These are phyloP conservation scores for Botrytis cinerea DNA, from an alignment of 2,329 filamentous ascomycete genomes.

Conservation along the genomic window DNA sequence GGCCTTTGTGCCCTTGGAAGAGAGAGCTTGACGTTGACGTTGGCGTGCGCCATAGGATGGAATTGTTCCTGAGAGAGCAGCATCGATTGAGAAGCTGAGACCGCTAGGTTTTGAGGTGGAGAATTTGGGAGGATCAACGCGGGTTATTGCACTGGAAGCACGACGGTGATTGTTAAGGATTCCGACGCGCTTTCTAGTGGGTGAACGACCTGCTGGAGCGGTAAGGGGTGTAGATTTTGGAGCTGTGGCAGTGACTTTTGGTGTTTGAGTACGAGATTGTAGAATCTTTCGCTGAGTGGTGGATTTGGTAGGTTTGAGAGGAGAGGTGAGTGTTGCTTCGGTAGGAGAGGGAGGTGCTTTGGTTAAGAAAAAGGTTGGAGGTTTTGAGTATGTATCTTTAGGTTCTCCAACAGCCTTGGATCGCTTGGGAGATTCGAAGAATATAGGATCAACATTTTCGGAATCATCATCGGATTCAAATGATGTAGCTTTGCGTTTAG, in stretches of 20 bases:
- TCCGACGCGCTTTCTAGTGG: constrained; percentile 70
- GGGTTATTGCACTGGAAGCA: constrained; percentile 62
- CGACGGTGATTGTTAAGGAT: constrained; percentile 66
- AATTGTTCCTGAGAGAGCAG: constrained; percentile 77
- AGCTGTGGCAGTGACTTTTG: constrained; percentile 47
- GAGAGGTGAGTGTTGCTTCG: constrained; percentile 30
- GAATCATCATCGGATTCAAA: constrained; percentile 50
- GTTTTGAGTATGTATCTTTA: constrained; percentile 19
- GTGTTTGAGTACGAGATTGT: constrained; percentile 55
- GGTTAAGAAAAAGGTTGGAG: constrained; percentile 37
- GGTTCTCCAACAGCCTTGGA: constrained; percentile 30
- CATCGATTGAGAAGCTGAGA: constrained; percentile 77
- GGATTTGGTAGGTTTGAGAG: constrained; percentile 31
- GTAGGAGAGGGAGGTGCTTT: constrained; percentile 41
- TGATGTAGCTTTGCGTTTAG: constrained; percentile 61
- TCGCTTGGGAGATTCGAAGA: constrained; percentile 56
- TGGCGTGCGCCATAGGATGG: constrained; percentile 56
- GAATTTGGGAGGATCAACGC: constrained; percentile 68
- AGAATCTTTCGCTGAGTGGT: constrained; percentile 45
- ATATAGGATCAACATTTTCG: constrained; percentile 62
- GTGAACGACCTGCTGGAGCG: constrained; percentile 79
- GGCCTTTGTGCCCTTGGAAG: constrained; percentile 28
- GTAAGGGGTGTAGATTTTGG: constrained; percentile 57
- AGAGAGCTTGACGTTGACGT: constrained; percentile 38
- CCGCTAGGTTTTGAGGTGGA: constrained; percentile 49